These are phyloP conservation scores for Clavispora vitiphila DNA, from an alignment of 805 yeast genomes.

Conservation along the genomic window DNA sequence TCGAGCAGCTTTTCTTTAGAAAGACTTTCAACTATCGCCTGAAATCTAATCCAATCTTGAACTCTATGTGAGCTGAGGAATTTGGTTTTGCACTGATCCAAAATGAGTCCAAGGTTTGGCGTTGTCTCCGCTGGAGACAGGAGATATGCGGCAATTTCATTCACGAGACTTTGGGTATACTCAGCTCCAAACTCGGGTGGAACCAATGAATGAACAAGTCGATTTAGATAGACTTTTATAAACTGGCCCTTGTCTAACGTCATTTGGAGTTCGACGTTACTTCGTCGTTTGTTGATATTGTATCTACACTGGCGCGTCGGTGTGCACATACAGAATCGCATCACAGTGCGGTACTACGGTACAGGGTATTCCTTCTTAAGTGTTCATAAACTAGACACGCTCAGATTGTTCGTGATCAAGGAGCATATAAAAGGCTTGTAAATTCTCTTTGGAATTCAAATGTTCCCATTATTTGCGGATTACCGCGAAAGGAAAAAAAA, in stretches of 20 bases:
- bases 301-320: conserved; percentile 1
- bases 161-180: conserved; percentile 26
- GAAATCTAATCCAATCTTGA: conserved; percentile 32
- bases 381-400: background rate
- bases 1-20: conserved; percentile 23
- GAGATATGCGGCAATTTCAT: conserved; percentile 20
- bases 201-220: conserved; percentile 32
- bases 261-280: conserved; percentile 12
- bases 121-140: conserved; percentile 1
- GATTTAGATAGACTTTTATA: conserved; percentile 26
- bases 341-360: background rate
- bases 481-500: background rate
- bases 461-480: no score
- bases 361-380: background rate
- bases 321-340: background rate
- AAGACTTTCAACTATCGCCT: conserved; percentile 25
- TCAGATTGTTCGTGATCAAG: background rate
- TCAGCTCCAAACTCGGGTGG: conserved; percentile 35
- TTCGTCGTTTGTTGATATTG: background rate
- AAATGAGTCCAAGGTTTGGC: conserved; percentile 1
- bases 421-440: background rate
- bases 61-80: conserved; percentile 23
- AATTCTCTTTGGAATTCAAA: no score
- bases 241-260: conserved; percentile 29
- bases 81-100: conserved; percentile 18